Conservation (phyloP, 1,139 yeast genomes). For the Kodamaea arcana region DNA sequence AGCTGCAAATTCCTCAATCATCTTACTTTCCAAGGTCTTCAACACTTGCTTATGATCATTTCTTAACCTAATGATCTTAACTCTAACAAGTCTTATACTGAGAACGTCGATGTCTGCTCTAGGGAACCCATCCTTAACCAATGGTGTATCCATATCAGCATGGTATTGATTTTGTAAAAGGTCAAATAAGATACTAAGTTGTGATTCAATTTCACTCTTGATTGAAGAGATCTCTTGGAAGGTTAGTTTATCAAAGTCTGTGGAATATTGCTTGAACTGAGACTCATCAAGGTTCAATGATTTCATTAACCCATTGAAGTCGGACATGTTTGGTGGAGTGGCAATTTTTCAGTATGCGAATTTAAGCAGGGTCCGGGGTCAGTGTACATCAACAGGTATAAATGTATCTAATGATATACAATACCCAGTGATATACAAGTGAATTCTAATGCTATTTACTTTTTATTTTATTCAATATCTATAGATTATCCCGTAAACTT, state of each 20-base stretch:
- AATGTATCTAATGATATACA: too few species aligned
- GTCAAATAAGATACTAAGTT: slow-evolving; percentile 29
- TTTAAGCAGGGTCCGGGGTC: too few species aligned
- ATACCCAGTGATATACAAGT: too few species aligned
- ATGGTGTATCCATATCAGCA: slow-evolving; percentile 60
- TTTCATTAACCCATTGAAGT: slow-evolving; percentile 40
- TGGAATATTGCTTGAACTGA: slow-evolving; percentile 20
- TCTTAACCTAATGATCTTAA: slow-evolving; percentile 59
- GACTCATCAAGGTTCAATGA: slow-evolving; percentile 32
- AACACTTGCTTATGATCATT: slow-evolving; percentile 62
- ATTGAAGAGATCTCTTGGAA: slow-evolving; percentile 27
- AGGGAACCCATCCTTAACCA: slow-evolving; percentile 84
- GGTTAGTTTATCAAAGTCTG: slow-evolving; percentile 17
- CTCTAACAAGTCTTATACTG: slow-evolving; percentile 56
- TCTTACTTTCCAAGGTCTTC: slow-evolving; percentile 41
- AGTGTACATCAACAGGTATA: too few species aligned
- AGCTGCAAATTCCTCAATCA: slow-evolving; percentile 40
- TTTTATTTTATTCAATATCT: too few species aligned
- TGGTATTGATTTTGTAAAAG: slow-evolving; percentile 28
- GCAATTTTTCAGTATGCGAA: not conserved
- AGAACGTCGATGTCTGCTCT: slow-evolving; percentile 79
- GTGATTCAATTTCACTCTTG: slow-evolving; percentile 32
- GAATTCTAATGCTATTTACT: too few species aligned
- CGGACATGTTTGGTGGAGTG: slow-evolving; percentile 8
- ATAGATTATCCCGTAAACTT: too few species aligned